These are phyloP conservation scores for Monosporozyma servazzii DNA, from an alignment of 805 yeast genomes.

Conservation along the genomic window DNA sequence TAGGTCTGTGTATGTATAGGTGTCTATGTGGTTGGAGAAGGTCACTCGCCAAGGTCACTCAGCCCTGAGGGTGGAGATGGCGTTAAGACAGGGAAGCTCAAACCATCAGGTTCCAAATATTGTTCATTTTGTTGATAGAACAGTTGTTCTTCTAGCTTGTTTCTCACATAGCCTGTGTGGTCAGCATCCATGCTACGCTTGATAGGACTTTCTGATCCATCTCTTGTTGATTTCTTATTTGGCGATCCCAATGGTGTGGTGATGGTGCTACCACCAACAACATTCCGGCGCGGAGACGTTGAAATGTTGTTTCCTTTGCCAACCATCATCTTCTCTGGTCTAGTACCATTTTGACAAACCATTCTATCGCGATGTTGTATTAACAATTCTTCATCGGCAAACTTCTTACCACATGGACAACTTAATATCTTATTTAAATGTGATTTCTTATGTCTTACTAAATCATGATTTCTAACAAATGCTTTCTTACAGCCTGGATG, in stretches of 20 bases:
- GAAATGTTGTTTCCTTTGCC: constrained; percentile 19
- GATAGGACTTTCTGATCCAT: constrained; percentile 32
- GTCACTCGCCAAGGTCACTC: constrained; percentile 18
- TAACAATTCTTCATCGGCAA: constrained; percentile 82
- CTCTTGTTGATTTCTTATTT: constrained; percentile 48
- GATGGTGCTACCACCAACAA: constrained; percentile 31
- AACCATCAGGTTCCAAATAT: background rate
- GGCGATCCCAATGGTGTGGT: constrained; percentile 63
- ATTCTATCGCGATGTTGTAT: constrained; percentile 69
- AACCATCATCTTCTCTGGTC: constrained; percentile 20
- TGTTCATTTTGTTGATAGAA: background rate
- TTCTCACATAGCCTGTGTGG: constrained; percentile 5
- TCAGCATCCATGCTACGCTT: constrained; percentile 8
- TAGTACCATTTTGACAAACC: constrained; percentile 69
- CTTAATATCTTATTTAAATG: constrained; percentile 63
- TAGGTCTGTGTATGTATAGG: background rate
- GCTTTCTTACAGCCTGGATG: constrained; percentile 59
- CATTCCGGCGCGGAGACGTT: constrained; percentile 72
- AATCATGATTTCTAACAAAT: constrained; percentile 92
- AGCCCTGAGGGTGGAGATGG: constrained; percentile 11
- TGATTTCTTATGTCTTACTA: constrained; percentile 80
- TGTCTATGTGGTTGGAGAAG: background rate
- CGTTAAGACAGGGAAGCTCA: constrained; percentile 4
- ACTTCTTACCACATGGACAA: constrained; percentile 92
- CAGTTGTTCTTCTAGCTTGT: constrained; percentile 9